These are phyloP conservation scores for Tillandsia fasciculata DNA, from an alignment of 176 grass and related monocot species.

Conservation along the genomic window DNA sequence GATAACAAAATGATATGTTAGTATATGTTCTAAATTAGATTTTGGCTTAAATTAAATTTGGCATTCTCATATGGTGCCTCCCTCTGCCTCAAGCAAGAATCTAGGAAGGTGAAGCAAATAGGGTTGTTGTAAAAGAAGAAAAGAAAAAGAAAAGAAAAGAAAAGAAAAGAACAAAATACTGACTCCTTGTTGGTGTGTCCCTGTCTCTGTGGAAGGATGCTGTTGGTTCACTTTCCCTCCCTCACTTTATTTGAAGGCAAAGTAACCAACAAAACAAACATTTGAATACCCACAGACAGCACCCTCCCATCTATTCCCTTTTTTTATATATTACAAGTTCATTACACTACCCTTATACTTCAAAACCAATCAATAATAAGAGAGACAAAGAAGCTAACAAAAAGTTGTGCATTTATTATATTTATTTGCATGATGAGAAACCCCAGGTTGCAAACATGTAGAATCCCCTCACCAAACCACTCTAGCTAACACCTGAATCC, in stretches of 20 bases:
- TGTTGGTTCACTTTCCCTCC: constrained; percentile 15
- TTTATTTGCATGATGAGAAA: too few species aligned
- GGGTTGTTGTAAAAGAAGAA: neutral
- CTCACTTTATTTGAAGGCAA: constrained; percentile 26
- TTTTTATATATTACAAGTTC: neutral
- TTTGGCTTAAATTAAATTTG: too few species aligned
- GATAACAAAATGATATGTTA: too few species aligned
- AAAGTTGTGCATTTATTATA: neutral
- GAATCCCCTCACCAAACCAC: too few species aligned
- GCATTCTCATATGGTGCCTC: too few species aligned
- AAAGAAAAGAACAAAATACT: neutral
- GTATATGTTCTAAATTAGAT: too few species aligned
- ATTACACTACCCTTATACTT: constrained; percentile 4
- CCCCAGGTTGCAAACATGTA: neutral
- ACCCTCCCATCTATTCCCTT: constrained; percentile 16
- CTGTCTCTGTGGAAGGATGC: neutral
- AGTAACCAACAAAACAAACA: constrained; percentile 9
- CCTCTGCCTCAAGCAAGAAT: too few species aligned
- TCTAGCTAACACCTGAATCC: neutral
- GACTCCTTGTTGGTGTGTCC: constrained; percentile 11
- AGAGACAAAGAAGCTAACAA: neutral
- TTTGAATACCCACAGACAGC: constrained; percentile 11
- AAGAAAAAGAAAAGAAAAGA: neutral
- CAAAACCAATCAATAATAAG: neutral
- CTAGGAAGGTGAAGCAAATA: too few species aligned